Evolutionary conservation across 257 asterid genomes (phyloP).

Genomic region (Gentiana macrophylla): DNA sequence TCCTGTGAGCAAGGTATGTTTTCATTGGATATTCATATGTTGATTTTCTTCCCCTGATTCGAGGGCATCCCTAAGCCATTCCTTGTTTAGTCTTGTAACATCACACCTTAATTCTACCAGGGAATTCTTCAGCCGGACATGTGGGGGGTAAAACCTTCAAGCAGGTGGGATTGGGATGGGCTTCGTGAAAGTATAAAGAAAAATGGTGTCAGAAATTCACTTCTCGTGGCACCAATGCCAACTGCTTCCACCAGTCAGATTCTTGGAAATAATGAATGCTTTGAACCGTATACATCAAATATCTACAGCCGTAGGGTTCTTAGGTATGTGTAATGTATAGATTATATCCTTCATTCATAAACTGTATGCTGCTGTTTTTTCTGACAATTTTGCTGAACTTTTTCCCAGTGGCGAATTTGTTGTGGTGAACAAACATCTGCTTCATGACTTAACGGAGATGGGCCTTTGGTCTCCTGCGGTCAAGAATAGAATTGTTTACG

Average conservation of each 20-base stretch:
- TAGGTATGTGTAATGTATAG: constrained; percentile 29
- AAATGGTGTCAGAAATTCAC: constrained; percentile 81
- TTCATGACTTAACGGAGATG: constrained; percentile 84
- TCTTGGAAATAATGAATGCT: constrained; percentile 96
- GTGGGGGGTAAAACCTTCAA: constrained; percentile 86
- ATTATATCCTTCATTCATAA: not conserved
- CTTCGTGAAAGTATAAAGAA: constrained; percentile 51
- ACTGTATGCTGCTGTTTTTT: not conserved
- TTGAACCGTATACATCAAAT: constrained; percentile 95
- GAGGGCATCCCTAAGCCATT: too few species aligned
- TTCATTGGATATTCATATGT: not conserved
- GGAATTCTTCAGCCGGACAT: constrained; percentile 93
- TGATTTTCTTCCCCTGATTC: too few species aligned
- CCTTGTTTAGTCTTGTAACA: too few species aligned
- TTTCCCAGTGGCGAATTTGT: constrained; percentile 80
- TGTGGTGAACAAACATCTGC: constrained; percentile 96
- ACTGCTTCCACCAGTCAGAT: constrained; percentile 99
- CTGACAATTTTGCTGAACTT: constrained; percentile 2
- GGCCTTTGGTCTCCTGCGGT: constrained; percentile 85
- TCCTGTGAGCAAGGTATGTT: constrained; percentile 84
- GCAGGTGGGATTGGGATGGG: constrained; percentile 84
- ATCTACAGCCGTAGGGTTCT: constrained; percentile 89
- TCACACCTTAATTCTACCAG: constrained; percentile 21
- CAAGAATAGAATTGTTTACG: constrained; percentile 80
- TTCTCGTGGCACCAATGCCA: constrained; percentile 96